Evolutionary conservation across 306 rosid species (phyloP).

Genomic region (Quercus rubra): DNA sequence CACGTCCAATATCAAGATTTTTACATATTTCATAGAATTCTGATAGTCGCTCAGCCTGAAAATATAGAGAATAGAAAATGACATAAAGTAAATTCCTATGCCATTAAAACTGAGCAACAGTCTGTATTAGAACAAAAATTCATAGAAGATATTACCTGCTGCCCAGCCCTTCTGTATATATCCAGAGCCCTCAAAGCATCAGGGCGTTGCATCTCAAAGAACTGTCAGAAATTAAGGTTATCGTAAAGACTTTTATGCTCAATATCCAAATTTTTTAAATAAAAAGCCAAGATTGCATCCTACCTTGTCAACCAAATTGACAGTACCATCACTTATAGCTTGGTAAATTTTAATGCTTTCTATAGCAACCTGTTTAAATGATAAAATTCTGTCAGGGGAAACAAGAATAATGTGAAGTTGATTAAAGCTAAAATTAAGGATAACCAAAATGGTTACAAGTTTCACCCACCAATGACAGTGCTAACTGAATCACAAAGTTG

Average conservation of each 20-base stretch:
- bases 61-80: slow-evolving; percentile 4
- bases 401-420: neutral
- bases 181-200: slow-evolving; percentile 91
- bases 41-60: slow-evolving; percentile 90
- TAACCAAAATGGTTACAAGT: slow-evolving; percentile 14
- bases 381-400: slow-evolving; percentile 28
- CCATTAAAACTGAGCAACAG: neutral
- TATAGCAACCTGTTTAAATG: slow-evolving; percentile 69
- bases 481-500: slow-evolving; percentile 82
- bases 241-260: slow-evolving; percentile 26
- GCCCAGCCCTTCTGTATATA: slow-evolving; percentile 89
- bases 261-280: slow-evolving; percentile 24
- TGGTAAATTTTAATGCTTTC: slow-evolving; percentile 93
- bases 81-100: neutral
- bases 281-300: slow-evolving; percentile 21
- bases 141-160: slow-evolving; percentile 61
- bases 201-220: slow-evolving; percentile 92
- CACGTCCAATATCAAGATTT: slow-evolving; percentile 86
- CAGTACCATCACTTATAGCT: slow-evolving; percentile 96
- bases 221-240: slow-evolving; percentile 48
- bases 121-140: neutral
- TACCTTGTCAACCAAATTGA: slow-evolving; percentile 98
- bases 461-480: slow-evolving; percentile 77
- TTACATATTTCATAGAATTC: slow-evolving; percentile 95
- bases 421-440: slow-evolving; percentile 11